These are phyloP conservation scores for Lipomyces yamadae DNA, from an alignment of 805 yeast species.

Conservation along the genomic window DNA sequence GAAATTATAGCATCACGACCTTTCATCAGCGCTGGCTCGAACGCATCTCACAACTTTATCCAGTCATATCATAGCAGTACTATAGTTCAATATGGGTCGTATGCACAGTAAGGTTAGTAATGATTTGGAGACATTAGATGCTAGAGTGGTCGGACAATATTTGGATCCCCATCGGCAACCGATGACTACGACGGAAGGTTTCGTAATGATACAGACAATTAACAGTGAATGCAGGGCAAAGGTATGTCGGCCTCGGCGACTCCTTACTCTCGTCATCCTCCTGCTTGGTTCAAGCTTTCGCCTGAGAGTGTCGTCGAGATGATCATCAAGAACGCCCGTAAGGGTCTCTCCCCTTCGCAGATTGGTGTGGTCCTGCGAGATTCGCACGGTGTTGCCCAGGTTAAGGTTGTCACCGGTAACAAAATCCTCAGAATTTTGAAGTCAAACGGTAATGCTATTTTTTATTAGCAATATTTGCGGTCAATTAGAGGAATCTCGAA, in stretches of 20 bases:
- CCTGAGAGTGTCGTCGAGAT: conserved; percentile 96
- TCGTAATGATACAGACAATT: not conserved
- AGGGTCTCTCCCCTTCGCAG: conserved; percentile 99
- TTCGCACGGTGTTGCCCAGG: conserved; percentile 99
- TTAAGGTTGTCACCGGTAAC: conserved; percentile 91
- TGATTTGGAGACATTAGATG: not conserved
- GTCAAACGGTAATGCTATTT: conserved; percentile 77
- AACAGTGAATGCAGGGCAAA: conserved; percentile 67
- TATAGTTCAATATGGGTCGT: conserved; percentile 90
- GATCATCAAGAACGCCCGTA: conserved; percentile 98
- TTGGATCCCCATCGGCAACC: not conserved
- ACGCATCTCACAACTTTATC: not conserved
- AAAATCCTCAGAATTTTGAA: conserved; percentile 98
- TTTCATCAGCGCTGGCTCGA: not conserved
- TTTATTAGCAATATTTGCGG: not conserved
- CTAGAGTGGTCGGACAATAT: not conserved
- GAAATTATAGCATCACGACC: not conserved
- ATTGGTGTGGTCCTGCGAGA: conserved; percentile 99
- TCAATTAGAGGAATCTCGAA: not conserved
- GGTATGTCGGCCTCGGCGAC: conserved; percentile 99
- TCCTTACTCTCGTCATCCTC: conserved; percentile 99
- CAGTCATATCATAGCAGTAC: not conserved
- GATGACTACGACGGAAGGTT: too few relatives aligned
- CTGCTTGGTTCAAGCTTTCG: conserved; percentile 98
- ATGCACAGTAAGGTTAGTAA: conserved; percentile 80